Evolutionary conservation across 78 protist genomes (phyloP).

Genomic region (Dictyostelium firmibasis): DNA sequence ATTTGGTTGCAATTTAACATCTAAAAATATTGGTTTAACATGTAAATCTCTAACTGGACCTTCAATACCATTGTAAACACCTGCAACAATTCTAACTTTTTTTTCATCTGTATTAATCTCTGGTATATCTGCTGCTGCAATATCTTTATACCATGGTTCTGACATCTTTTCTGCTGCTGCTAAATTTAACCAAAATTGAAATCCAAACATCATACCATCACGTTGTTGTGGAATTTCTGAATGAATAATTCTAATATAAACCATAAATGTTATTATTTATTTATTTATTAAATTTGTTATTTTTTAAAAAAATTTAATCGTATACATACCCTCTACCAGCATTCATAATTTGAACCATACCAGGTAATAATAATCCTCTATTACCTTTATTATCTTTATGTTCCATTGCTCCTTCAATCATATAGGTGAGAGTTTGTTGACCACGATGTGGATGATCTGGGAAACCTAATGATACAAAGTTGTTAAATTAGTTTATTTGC

Average conservation of each 20-base stretch:
- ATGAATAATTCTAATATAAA: constrained; percentile 56
- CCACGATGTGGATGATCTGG: constrained; percentile 92
- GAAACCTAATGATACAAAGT: constrained; percentile 46
- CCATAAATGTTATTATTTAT: neutral
- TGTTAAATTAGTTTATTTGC: too few species aligned
- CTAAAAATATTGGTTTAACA: constrained; percentile 36
- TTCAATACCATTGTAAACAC: neutral
- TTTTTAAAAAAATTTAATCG: constrained; percentile 46
- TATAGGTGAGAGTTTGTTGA: constrained; percentile 89
- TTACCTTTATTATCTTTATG: constrained; percentile 81
- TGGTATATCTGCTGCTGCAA: constrained; percentile 28
- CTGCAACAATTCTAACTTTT: constrained; percentile 60
- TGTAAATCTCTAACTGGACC: constrained; percentile 35
- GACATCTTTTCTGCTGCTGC: constrained; percentile 84
- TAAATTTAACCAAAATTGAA: constrained; percentile 90
- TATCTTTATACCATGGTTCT: constrained; percentile 83
- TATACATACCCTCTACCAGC: constrained; percentile 87
- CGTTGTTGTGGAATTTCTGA: constrained; percentile 78
- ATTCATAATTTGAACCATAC: constrained; percentile 89
- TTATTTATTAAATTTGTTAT: constrained; percentile 57
- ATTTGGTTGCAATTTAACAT: constrained; percentile 40
- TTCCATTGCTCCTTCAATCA: constrained; percentile 73
- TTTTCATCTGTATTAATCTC: neutral
- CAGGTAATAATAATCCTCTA: constrained; percentile 64
- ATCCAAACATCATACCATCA: constrained; percentile 65